These are phyloP conservation scores for Phylloporus rhodoxanthus DNA, from an alignment of 768 basidiomycete genomes.

Conservation along the genomic window DNA sequence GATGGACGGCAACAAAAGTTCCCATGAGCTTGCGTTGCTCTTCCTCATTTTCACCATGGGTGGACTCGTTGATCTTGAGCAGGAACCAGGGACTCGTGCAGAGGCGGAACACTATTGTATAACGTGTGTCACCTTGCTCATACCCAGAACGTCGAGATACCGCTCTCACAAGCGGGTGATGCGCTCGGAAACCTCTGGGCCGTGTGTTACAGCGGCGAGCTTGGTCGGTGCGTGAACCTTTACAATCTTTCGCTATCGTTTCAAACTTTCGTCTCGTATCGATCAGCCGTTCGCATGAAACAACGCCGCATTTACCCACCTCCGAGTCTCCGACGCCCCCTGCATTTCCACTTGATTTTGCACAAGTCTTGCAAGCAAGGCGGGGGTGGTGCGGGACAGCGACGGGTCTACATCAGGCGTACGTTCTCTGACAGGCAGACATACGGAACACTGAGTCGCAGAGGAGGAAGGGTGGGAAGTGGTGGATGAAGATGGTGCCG, in stretches of 20 bases:
- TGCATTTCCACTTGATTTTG: conserved; percentile 65
- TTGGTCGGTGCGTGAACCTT: conserved; percentile 49
- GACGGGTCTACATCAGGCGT: conserved; percentile 3
- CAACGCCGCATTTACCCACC: conserved; percentile 47
- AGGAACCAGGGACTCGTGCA: conserved; percentile 24
- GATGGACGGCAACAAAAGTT: conserved; percentile 37
- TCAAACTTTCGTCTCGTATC: background rate
- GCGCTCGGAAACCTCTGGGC: conserved; percentile 73
- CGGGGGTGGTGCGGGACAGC: background rate
- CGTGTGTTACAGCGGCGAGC: conserved; percentile 69
- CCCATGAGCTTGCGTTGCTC: conserved; percentile 46
- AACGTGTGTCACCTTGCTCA: conserved; percentile 76
- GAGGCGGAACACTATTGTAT: conserved; percentile 67
- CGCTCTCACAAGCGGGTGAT: conserved; percentile 73
- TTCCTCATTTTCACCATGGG: conserved; percentile 50
- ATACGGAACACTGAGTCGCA: conserved; percentile 30
- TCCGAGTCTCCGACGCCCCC: conserved; percentile 62
- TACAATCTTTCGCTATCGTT: background rate
- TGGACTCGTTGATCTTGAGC: conserved; percentile 37
- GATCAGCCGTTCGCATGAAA: conserved; percentile 54
- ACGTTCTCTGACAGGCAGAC: conserved; percentile 18
- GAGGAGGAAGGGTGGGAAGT: conserved; percentile 27
- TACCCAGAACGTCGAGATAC: conserved; percentile 70
- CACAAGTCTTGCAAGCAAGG: conserved; percentile 66
- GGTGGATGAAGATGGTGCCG: no score